These are phyloP conservation scores for Amborella trichopoda DNA, from an alignment of 164 flowering plant species.

Conservation along the genomic window DNA sequence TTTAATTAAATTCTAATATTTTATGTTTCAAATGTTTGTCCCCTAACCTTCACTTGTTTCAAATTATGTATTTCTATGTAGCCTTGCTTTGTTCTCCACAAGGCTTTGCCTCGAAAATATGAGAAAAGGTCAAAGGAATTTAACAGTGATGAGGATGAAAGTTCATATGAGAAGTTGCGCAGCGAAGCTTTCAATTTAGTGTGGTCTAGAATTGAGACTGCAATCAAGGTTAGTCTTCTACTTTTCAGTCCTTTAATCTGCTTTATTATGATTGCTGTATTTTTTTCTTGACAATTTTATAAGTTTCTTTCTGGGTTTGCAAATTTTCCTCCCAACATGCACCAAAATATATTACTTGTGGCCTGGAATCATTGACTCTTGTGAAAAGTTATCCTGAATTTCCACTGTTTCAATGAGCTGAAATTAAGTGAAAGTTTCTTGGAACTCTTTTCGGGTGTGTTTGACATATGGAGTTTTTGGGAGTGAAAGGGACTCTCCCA, in stretches of 20 bases:
- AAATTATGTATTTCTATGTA: too few species aligned
- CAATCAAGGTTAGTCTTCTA: conserved; percentile 26
- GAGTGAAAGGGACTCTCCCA: too few species aligned
- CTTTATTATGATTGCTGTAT: neutral
- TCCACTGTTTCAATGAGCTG: neutral
- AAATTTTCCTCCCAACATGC: too few species aligned
- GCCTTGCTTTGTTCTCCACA: conserved; percentile 83
- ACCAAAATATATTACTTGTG: neutral
- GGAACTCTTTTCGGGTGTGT: too few species aligned
- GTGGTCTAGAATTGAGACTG: conserved; percentile 60
- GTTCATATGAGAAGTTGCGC: conserved; percentile 18
- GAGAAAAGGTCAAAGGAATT: conserved; percentile 13
- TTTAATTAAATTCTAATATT: too few species aligned
- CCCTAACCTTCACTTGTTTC: too few species aligned
- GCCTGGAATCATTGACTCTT: neutral
- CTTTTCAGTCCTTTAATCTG: neutral
- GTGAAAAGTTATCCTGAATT: neutral
- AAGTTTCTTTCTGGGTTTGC: neutral
- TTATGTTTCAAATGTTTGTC: too few species aligned
- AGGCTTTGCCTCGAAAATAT: conserved; percentile 28
- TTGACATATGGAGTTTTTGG: too few species aligned
- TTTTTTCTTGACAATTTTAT: neutral
- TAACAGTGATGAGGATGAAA: conserved; percentile 8
- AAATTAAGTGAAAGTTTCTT: too few species aligned
- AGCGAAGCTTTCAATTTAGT: conserved; percentile 41